Evolutionary conservation across 2,329 filamentous ascomycete genomes (phyloP).

Genomic region (Paraconiothyrium brasiliense): DNA sequence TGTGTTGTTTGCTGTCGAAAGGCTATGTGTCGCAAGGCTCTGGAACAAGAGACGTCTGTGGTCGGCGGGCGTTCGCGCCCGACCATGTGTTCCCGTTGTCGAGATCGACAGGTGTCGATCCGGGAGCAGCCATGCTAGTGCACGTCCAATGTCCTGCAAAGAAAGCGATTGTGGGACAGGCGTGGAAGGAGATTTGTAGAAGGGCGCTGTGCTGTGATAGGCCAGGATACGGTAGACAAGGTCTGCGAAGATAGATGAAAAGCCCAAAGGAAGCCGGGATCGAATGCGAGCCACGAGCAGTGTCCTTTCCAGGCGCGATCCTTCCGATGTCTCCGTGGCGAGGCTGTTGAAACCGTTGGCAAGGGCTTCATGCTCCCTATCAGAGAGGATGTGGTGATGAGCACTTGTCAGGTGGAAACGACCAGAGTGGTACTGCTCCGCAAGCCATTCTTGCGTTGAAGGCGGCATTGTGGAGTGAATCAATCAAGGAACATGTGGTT

Average conservation of each 20-base stretch:
- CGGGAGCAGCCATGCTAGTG: constrained; percentile 9
- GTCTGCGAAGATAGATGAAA: constrained; percentile 2
- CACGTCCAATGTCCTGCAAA: constrained; percentile 3
- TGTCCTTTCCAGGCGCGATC: not conserved
- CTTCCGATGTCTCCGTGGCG: not conserved
- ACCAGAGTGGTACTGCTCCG: constrained; percentile 7
- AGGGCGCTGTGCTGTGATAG: constrained; percentile 9
- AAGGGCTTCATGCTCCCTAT: constrained; percentile 1
- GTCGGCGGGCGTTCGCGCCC: constrained; percentile 7
- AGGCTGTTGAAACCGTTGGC: not conserved
- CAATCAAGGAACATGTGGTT: not conserved
- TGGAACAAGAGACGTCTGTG: constrained; percentile 8
- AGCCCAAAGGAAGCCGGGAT: not conserved
- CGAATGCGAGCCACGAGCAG: not conserved
- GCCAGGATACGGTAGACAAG: constrained; percentile 3
- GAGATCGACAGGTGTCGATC: constrained; percentile 2
- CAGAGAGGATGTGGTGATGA: not conserved
- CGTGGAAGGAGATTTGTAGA: not conserved
- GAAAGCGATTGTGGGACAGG: constrained; percentile 5
- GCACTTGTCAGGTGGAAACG: constrained; percentile 1
- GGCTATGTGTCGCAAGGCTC: not conserved
- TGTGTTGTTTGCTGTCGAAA: not conserved
- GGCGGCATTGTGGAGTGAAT: not conserved
- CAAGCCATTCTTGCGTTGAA: constrained; percentile 5
- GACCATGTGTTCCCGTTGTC: constrained; percentile 1